A percentile compares a stretch with the other conserved stretches of the same genome.
These are phyloP conservation scores for Alternaria burnsii DNA, from an alignment of 2,329 filamentous ascomycete species.

Conservation along the genomic window DNA sequence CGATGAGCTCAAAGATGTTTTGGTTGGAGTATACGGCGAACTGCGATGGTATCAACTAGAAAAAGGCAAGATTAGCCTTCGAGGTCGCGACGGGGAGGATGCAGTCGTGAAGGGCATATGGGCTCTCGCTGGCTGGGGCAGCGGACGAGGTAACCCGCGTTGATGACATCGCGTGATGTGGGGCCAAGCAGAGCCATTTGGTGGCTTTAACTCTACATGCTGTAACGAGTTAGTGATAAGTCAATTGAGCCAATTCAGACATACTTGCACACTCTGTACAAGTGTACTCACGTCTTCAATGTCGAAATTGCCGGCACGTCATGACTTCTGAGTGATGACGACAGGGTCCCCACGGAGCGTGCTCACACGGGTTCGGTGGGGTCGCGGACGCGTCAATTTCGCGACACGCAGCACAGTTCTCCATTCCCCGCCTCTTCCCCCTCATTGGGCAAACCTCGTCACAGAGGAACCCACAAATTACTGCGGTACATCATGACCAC, in stretches of 20 bases:
- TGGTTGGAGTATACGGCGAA: conserved; percentile 40
- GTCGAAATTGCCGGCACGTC: neutral
- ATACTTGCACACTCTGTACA: neutral
- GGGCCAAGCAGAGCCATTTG: neutral
- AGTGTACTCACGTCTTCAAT: neutral
- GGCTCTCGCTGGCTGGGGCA: conserved; percentile 50
- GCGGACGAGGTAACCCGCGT: neutral
- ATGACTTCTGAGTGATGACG: neutral
- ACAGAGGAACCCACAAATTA: neutral
- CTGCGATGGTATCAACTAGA: conserved; percentile 35
- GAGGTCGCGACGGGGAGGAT: conserved; percentile 38
- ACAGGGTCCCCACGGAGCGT: neutral
- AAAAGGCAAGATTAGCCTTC: conserved; percentile 35
- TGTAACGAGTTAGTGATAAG: neutral
- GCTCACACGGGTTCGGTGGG: neutral
- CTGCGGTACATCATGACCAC: neutral
- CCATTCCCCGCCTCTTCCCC: neutral
- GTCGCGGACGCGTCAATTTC: too few relatives aligned
- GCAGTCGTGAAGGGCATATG: conserved; percentile 56
- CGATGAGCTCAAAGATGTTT: conserved; percentile 33
- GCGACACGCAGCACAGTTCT: neutral
- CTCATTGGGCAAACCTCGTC: neutral
- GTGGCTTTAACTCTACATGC: neutral
- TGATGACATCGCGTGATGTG: neutral
- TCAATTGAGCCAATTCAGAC: neutral